phyloP scores from a whole-genome alignment of 768 basidiomycete genomes.

The Termitomyces sp. region DNA sequence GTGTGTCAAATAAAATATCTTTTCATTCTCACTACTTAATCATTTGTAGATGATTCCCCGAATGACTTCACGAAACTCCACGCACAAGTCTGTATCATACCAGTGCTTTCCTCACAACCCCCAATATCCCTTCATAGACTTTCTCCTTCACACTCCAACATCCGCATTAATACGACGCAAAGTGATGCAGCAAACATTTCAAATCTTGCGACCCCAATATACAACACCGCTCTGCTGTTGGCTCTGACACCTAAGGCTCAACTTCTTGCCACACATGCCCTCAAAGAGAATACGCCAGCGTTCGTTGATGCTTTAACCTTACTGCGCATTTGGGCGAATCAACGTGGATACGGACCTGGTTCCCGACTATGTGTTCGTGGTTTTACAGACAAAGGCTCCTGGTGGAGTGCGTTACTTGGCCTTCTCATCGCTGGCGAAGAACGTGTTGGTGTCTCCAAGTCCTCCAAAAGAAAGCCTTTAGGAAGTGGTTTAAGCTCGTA shows the following conservation, averaged over 20 bases:
- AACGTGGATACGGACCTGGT: conserved; percentile 73
- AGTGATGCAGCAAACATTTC: conserved; percentile 18
- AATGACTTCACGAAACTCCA: conserved; percentile 67
- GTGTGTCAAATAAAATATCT: conserved; percentile 31
- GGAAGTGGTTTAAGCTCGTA: conserved; percentile 87
- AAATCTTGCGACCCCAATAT: conserved; percentile 64
- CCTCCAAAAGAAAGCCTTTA: conserved; percentile 49
- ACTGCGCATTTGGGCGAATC: conserved; percentile 87
- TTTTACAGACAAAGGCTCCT: conserved; percentile 63
- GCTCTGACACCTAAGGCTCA: conserved; percentile 44
- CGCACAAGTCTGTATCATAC: conserved; percentile 71
- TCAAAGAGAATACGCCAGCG: conserved; percentile 53
- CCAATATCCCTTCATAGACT: conserved; percentile 68
- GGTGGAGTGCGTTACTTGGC: conserved; percentile 66
- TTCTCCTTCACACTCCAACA: conserved; percentile 72
- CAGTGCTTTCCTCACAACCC: conserved; percentile 53
- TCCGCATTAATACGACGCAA: conserved; percentile 21
- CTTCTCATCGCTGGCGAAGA: conserved; percentile 70
- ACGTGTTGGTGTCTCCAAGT: conserved; percentile 22
- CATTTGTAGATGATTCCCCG: conserved; percentile 40
- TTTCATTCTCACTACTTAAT: conserved; percentile 19
- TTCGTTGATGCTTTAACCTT: conserved; percentile 76
- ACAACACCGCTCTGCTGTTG: conserved; percentile 72
- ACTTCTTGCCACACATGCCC: conserved; percentile 49
- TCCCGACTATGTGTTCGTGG: conserved; percentile 57